These are phyloP conservation scores for Fusarium mundagurra DNA, from an alignment of 2,329 filamentous ascomycete species.

Conservation along the genomic window DNA sequence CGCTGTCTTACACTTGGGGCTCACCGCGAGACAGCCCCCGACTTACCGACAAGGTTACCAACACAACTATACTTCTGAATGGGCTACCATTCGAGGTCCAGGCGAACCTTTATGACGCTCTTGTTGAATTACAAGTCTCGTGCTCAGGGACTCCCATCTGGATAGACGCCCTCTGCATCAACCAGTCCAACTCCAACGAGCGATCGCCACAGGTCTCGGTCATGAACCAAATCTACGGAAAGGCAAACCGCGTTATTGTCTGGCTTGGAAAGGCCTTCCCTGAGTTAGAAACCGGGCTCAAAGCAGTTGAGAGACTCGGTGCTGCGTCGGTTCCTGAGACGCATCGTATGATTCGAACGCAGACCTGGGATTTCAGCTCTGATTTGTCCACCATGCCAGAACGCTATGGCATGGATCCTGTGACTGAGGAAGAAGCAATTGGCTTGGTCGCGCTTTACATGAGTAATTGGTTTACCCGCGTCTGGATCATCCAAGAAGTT, in stretches of 20 bases:
- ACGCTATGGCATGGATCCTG: neutral
- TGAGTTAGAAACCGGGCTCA: neutral
- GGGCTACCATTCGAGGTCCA: neutral
- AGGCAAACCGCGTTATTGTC: neutral
- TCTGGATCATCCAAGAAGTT: neutral
- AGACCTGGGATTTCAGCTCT: neutral
- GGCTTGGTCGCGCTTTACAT: neutral
- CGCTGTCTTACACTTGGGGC: conserved; percentile 10
- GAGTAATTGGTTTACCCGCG: neutral
- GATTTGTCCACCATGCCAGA: neutral
- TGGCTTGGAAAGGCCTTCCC: neutral
- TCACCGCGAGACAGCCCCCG: neutral
- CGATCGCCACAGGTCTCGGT: neutral
- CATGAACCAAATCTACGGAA: conserved; percentile 5
- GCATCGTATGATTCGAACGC: neutral
- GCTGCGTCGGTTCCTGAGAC: neutral
- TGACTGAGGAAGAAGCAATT: neutral
- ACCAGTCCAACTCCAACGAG: neutral
- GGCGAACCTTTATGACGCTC: neutral
- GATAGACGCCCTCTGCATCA: conserved; percentile 9
- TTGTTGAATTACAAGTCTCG: neutral
- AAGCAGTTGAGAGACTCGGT: neutral
- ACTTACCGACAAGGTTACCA: fast-evolving
- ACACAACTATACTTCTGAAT: neutral
- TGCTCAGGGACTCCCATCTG: neutral